Base-by-base conservation (phyloP, 164 flowering plant genomes). In the Kingdonia uniflora region DNA sequence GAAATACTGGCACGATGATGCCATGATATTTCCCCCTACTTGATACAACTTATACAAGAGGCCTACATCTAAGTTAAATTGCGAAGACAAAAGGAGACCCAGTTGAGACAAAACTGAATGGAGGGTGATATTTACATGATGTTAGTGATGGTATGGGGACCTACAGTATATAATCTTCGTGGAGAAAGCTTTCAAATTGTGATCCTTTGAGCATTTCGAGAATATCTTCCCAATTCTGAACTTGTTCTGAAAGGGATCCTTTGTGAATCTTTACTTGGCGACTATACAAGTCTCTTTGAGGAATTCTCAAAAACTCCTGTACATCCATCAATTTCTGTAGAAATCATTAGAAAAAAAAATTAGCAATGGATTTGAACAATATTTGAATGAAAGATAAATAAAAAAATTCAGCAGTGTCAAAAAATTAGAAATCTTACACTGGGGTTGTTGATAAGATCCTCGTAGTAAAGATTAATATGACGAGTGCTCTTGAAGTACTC, bases 191-290 rank as follows among this genome's bases (percentile, higher is more conserved):
- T 50, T 87, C 83, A 25, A 75, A 91, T 10, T 50, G 71, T 6
- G 95, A 82, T 56, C 91, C 95, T 6, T 62, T 75, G 17, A 91
- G 80, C 10, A 80, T 56, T 54, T 68, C 80, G 44, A 69, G 55
- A 42, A 91, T 64, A 12, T 83, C 92, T 12, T 72, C 76, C 96
- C 96, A 87, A 58, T 91, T 87, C 26, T 65, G 72, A 21, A 91
- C 65, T 29, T 85, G 89, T n/a, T 65, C 65, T 4, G 85, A 74
- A 29, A 87, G 55, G 1, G 87, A 64, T 1, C 90, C 94, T 53
- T 69, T 81, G 73, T 91, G 98, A 64, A 91, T 90, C 76, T 85
- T 87, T 62, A 91, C 97, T 58, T 91, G 96, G 0, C 90, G 80
- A 54, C 92, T 85, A 49, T 62, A 55, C 14, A 87, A 59, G 0